Percentiles rank a stretch among this genome's conserved stretches.
phyloP scores from a whole-genome alignment of 1,139 yeast genomes.

The Suhomyces bribrorum region DNA sequence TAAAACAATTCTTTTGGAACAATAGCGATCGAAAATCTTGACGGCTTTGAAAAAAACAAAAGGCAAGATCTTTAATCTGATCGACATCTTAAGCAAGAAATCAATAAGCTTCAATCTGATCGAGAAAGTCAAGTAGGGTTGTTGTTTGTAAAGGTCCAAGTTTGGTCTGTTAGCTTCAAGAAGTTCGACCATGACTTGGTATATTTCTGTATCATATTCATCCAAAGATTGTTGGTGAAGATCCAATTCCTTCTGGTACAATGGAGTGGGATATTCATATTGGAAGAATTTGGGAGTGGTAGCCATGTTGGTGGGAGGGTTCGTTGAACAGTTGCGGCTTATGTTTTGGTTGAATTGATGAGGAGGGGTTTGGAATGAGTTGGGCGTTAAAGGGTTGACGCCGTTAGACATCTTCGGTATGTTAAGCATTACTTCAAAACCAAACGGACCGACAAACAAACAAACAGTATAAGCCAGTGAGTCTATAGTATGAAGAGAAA shows the following conservation, averaged over 20 bases:
- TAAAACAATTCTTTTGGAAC: slow-evolving; percentile 62
- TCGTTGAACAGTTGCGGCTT: slow-evolving; percentile 2
- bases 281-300: slow-evolving; percentile 26
- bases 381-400: slow-evolving; percentile 13
- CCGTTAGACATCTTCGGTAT: slow-evolving; percentile 15
- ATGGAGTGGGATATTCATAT: slow-evolving; percentile 47
- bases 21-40: slow-evolving; percentile 63
- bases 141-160: slow-evolving; percentile 56
- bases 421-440: too few species aligned
- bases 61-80: slow-evolving; percentile 58
- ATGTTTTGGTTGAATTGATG: slow-evolving; percentile 8
- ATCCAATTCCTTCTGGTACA: slow-evolving; percentile 52
- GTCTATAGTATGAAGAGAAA: too few species aligned
- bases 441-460: too few species aligned
- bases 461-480: too few species aligned
- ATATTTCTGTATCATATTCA: slow-evolving; percentile 57
- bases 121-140: slow-evolving; percentile 59
- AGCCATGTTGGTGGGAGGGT: slow-evolving; percentile 1
- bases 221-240: slow-evolving; percentile 47
- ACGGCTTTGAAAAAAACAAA: slow-evolving; percentile 62
- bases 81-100: slow-evolving; percentile 58
- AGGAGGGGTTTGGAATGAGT: slow-evolving; percentile 12
- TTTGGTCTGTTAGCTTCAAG: slow-evolving; percentile 46
- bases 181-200: slow-evolving; percentile 38
- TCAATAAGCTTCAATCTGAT: slow-evolving; percentile 55